Evolutionary conservation across 2,329 filamentous ascomycete species (phyloP).

Genomic region (Colletotrichum sp.): DNA sequence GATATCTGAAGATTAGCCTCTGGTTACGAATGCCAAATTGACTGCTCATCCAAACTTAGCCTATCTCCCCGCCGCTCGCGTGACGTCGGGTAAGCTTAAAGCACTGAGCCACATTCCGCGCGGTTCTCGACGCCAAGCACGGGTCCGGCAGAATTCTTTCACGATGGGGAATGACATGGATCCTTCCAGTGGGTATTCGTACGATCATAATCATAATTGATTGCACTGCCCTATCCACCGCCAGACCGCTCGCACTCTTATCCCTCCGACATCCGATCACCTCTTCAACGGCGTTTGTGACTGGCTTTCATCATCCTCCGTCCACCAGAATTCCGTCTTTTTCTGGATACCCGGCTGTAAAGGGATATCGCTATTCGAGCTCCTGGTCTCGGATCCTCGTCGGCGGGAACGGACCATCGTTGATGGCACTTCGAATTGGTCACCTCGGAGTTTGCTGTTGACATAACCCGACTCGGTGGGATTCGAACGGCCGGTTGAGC

Average conservation of each 20-base stretch:
- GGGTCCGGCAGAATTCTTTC: background rate
- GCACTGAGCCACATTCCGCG: background rate
- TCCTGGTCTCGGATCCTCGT: background rate
- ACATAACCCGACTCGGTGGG: background rate
- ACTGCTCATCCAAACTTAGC: background rate
- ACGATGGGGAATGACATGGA: background rate
- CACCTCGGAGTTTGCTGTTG: slow-evolving; percentile 12
- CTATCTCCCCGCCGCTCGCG: background rate
- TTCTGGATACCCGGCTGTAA: slow-evolving; percentile 22
- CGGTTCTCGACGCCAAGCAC: background rate
- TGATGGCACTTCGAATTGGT: background rate
- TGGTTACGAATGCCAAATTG: background rate
- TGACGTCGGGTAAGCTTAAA: background rate
- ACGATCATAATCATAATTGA: background rate
- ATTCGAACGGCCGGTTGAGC: background rate
- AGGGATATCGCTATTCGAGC: slow-evolving; percentile 22
- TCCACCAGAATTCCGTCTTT: slow-evolving; percentile 24
- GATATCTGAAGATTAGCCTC: background rate
- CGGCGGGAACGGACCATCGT: background rate
- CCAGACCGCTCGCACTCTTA: background rate
- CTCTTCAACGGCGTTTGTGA: background rate
- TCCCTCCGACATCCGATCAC: background rate
- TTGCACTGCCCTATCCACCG: background rate
- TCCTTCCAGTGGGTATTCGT: background rate
- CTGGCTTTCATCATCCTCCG: slow-evolving; percentile 6